Evolutionary conservation across 495 filamentous ascomycete genomes (phyloP).

Genomic region (Apiosordaria backusii): DNA sequence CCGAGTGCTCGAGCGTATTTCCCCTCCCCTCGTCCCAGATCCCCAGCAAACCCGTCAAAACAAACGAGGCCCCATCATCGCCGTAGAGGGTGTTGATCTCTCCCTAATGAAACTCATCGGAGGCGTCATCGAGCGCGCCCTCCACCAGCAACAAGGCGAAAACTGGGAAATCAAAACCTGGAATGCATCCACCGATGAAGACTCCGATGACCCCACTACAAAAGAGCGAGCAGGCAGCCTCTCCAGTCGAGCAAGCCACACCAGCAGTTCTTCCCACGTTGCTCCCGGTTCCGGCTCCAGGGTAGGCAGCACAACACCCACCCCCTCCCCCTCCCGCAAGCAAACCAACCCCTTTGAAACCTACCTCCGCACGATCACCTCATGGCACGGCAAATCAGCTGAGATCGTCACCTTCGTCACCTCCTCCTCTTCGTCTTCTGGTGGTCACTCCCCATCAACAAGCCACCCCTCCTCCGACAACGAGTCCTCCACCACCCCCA

Average conservation of each 20-base stretch:
- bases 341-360: constrained; percentile 48
- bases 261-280: neutral
- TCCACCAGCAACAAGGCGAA: constrained; percentile 33
- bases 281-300: neutral
- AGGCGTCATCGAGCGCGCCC: constrained; percentile 56
- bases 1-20: constrained; percentile 38
- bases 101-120: constrained; percentile 53
- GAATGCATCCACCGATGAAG: neutral
- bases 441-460: constrained; percentile 4
- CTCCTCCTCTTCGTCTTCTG: constrained; percentile 2
- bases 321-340: neutral
- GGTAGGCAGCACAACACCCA: neutral
- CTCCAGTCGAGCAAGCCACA: neutral
- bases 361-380: constrained; percentile 65
- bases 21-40: constrained; percentile 44
- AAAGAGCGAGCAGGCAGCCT: neutral
- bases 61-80: constrained; percentile 71
- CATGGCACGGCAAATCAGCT: constrained; percentile 67
- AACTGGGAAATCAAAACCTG: constrained; percentile 43
- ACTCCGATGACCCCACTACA: neutral
- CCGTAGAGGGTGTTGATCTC: constrained; percentile 70
- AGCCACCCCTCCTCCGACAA: neutral
- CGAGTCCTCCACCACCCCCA: neutral
- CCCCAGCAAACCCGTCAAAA: constrained; percentile 33
- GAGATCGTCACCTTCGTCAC: constrained; percentile 64